phyloP scores from a whole-genome alignment of 345 rosid species.

The Iberis pinnata region DNA sequence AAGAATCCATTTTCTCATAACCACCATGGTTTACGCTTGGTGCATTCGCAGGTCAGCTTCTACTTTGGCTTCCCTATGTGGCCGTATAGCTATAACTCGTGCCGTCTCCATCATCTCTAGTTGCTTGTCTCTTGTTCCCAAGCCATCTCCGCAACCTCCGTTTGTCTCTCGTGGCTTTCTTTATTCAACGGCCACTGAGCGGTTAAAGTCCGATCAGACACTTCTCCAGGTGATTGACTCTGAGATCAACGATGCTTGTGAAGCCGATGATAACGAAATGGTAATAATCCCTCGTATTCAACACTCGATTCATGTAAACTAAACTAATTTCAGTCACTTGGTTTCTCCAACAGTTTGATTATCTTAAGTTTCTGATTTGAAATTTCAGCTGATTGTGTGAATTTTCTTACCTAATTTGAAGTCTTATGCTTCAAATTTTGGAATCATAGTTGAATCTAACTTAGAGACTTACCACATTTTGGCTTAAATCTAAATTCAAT shows the following conservation, averaged over 20 bases:
- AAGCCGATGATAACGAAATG: constrained; percentile 45
- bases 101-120: constrained; percentile 34
- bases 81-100: constrained; percentile 35
- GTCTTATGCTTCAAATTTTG: neutral
- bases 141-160: constrained; percentile 16
- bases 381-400: neutral
- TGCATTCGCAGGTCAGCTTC: constrained; percentile 30
- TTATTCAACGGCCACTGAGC: constrained; percentile 37
- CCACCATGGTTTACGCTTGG: constrained; percentile 20
- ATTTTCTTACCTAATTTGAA: too few species aligned
- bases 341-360: too few species aligned
- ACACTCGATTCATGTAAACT: neutral
- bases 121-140: constrained; percentile 21
- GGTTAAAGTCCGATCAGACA: constrained; percentile 41
- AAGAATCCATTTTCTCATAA: constrained; percentile 4
- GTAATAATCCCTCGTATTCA: neutral
- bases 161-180: constrained; percentile 19
- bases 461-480: neutral
- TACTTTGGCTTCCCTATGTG: constrained; percentile 19
- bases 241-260: constrained; percentile 50
- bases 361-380: neutral
- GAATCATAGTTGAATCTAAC: neutral
- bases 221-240: constrained; percentile 54
- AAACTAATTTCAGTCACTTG: too few species aligned
- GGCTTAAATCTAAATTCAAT: too few species aligned